phyloP scores from a whole-genome alignment of 2,329 filamentous ascomycete species.

The Aspergillus unguis region DNA sequence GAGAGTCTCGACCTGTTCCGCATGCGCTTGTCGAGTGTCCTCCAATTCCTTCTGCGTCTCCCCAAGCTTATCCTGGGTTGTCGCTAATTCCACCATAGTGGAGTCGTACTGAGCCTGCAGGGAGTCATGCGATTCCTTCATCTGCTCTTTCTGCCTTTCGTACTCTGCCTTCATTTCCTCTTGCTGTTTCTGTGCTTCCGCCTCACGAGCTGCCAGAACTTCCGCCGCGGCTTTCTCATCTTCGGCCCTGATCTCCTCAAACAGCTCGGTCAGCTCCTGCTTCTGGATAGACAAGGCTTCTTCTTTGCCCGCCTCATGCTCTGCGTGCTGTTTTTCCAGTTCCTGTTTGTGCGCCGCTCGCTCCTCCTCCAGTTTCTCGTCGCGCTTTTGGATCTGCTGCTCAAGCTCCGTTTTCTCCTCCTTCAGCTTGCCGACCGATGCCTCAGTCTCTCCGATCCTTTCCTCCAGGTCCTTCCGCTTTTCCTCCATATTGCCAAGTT shows the following conservation, averaged over 20 bases:
- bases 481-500: conserved; percentile 51
- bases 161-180: conserved; percentile 33
- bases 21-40: conserved; percentile 27
- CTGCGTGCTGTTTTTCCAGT: conserved; percentile 26
- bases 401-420: conserved; percentile 45
- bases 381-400: conserved; percentile 35
- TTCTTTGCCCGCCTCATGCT: conserved; percentile 26
- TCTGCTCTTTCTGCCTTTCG: conserved; percentile 37
- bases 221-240: conserved; percentile 41
- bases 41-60: conserved; percentile 33
- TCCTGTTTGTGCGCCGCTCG: conserved; percentile 46
- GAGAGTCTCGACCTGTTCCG: conserved; percentile 25
- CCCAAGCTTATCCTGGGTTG: conserved; percentile 23
- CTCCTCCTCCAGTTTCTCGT: conserved; percentile 38
- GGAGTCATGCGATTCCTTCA: conserved; percentile 35
- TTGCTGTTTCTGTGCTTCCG: conserved; percentile 43
- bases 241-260: conserved; percentile 46
- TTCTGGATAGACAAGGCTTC: conserved; percentile 44
- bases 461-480: conserved; percentile 52
- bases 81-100: conserved; percentile 34
- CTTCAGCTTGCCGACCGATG: conserved; percentile 45
- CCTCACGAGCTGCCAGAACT: conserved; percentile 36
- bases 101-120: conserved; percentile 38
- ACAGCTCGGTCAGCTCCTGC: conserved; percentile 44
- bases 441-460: conserved; percentile 43